Base-by-base conservation (phyloP, 495 filamentous ascomycete species). In the Mycothermus thermophilus region DNA sequence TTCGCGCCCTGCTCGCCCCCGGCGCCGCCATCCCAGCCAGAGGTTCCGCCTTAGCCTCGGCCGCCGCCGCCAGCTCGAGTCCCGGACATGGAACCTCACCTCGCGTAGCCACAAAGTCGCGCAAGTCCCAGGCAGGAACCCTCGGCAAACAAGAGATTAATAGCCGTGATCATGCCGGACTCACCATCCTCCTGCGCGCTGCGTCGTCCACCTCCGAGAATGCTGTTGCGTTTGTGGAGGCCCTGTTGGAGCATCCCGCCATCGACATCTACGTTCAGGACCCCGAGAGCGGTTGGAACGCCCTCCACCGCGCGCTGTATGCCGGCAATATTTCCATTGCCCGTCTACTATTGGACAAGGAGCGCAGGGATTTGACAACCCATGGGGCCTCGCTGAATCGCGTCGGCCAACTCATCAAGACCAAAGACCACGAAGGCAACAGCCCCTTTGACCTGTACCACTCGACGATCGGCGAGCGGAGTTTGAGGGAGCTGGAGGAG, bases 341-440 rank as follows among this genome's bases (percentile, higher is more conserved):
- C 1, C 70, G 80, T 30, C 67, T 77, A 9, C 72, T 96, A 27
- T 71, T 97, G 41, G 67, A 74, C 28, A 75, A 79, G 22, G 87
- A 93, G 51, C 63, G 67, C 20, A 67, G 64, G 26, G 79, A 87
- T 44, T 62, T 75, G 28, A 69, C 69, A 1, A 66, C 62, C 25
- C 55, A 64, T 19, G 60, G 61, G 3, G 60, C 54, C 27, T 55
- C 57, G 14, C 30, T 65, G n/a, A 43, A 51, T 22, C 52, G 57
- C 20, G 61, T 69, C 8, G 72, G 71, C 15, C 74, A 74, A 20
- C 58, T 94, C 17, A 88, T 95, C 44, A 94, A 93, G 59, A 79
- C 90, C 33, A 97, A 97, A 53, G 90, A 97, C 46, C 77, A 79
- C 30, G 87, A 94, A 53, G 92, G 92, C 12, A 81, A 88, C 45